Conservation (phyloP, 306 rosid genomes). For the Trifolium repens region DNA sequence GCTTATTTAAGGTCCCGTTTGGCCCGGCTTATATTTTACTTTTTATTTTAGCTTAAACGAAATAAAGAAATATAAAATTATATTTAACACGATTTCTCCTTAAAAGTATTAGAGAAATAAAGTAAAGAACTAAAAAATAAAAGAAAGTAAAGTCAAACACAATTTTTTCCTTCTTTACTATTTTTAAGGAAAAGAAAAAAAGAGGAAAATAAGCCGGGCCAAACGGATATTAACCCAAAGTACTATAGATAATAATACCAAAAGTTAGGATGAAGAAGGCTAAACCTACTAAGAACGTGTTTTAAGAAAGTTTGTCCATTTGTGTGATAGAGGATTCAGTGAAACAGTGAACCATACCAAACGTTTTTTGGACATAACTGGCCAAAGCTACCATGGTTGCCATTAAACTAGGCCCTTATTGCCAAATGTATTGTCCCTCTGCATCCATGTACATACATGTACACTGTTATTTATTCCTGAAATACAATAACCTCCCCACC, state of each 20-base stretch:
- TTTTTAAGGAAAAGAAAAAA: no score
- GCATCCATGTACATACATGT: not conserved
- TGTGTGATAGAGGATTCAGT: conserved; percentile 26
- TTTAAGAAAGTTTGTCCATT: conserved; percentile 6
- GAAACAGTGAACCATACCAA: conserved; percentile 29
- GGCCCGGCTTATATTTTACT: no score
- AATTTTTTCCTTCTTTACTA: no score
- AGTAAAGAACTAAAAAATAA: no score
- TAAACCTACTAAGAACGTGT: conserved; percentile 2
- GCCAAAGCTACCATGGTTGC: conserved; percentile 8
- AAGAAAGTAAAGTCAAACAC: no score
- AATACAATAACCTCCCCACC: conserved; percentile 35
- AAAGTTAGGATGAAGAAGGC: not conserved
- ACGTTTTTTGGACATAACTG: conserved; percentile 6
- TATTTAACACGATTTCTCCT: no score
- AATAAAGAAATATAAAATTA: no score
- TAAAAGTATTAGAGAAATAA: no score
- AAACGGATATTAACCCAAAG: not conserved
- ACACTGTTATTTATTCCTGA: conserved; percentile 13
- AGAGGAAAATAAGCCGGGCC: no score
- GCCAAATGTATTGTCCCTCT: conserved; percentile 32
- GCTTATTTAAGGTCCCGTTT: no score
- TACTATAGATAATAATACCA: not conserved
- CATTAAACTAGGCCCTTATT: conserved; percentile 16
- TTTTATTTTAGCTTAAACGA: no score